A percentile compares a stretch with the other conserved stretches of the same genome.
Conservation (phyloP, 805 yeast species). For the Pichia ethanolica region DNA sequence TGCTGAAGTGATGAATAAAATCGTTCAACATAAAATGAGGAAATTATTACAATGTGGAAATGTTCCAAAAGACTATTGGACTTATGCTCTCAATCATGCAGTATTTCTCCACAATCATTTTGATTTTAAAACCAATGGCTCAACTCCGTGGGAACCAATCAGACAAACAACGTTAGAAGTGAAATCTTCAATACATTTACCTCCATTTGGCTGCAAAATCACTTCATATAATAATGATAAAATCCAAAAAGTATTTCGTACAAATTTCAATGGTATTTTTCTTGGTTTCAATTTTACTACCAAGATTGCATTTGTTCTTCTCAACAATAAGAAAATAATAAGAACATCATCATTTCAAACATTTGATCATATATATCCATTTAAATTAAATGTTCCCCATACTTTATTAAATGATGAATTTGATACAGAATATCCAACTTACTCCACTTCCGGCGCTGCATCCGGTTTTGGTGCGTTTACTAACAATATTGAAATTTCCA, state of each 20-base stretch:
- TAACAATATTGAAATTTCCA: too few species aligned
- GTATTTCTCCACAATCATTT: not conserved
- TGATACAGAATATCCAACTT: too few species aligned
- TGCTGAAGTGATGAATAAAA: not conserved
- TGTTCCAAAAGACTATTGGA: not conserved
- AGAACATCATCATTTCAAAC: too few species aligned
- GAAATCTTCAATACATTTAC: not conserved
- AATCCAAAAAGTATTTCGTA: not conserved
- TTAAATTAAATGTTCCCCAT: too few species aligned
- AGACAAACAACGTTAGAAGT: not conserved
- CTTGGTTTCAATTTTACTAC: too few species aligned
- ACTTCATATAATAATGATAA: not conserved
- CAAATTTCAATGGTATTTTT: not conserved
- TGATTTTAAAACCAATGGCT: not conserved
- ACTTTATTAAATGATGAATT: too few species aligned
- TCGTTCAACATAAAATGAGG: not conserved
- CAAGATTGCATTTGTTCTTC: too few species aligned
- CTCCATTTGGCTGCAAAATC: not conserved
- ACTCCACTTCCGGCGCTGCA: too few species aligned
- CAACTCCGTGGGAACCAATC: not conserved
- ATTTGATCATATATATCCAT: too few species aligned
- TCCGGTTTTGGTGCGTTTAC: too few species aligned
- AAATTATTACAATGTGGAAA: not conserved
- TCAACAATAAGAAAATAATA: too few species aligned
- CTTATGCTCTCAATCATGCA: not conserved